Conservation (phyloP, 2,329 filamentous ascomycete genomes). For the Exophiala alcalophila region DNA sequence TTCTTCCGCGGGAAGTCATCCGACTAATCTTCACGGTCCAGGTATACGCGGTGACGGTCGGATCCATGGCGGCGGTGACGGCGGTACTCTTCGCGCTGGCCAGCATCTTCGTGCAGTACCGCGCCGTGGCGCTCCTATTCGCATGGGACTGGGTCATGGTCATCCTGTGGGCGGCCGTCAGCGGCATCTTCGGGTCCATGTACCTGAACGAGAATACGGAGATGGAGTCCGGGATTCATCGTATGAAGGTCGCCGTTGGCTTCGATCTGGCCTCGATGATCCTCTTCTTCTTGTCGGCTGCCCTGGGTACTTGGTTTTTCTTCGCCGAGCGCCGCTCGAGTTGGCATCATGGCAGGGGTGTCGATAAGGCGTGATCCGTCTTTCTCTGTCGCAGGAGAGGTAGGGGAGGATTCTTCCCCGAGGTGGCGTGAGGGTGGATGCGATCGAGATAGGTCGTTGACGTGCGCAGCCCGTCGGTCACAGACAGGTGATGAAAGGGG, state of each 20-base stretch:
- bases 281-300: slow-evolving; percentile 69
- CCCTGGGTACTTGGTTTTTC: slow-evolving; percentile 12
- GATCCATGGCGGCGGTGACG: slow-evolving; percentile 62
- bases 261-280: slow-evolving; percentile 71
- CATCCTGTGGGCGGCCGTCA: slow-evolving; percentile 75
- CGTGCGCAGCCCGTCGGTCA: too few species aligned
- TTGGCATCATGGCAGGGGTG: too few species aligned
- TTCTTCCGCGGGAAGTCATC: slow-evolving; percentile 12
- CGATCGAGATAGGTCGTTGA: too few species aligned
- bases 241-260: slow-evolving; percentile 88
- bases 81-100: slow-evolving; percentile 64
- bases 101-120: slow-evolving; percentile 45
- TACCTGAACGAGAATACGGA: slow-evolving; percentile 69
- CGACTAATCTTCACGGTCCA: slow-evolving; percentile 32
- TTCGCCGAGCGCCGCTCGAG: slow-evolving; percentile 7
- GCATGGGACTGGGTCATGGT: slow-evolving; percentile 70
- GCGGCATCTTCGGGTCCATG: slow-evolving; percentile 78
- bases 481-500: too few species aligned
- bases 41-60: slow-evolving; percentile 71
- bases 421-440: too few species aligned
- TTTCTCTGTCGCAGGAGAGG: too few species aligned
- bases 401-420: too few species aligned
- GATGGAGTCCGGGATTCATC: slow-evolving; percentile 60
- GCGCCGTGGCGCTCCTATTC: slow-evolving; percentile 47
- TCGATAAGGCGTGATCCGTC: too few species aligned